Percentiles rank a stretch among this genome's conserved stretches.
phyloP scores from a whole-genome alignment of 306 rosid species.

The Purshia tridentata region DNA sequence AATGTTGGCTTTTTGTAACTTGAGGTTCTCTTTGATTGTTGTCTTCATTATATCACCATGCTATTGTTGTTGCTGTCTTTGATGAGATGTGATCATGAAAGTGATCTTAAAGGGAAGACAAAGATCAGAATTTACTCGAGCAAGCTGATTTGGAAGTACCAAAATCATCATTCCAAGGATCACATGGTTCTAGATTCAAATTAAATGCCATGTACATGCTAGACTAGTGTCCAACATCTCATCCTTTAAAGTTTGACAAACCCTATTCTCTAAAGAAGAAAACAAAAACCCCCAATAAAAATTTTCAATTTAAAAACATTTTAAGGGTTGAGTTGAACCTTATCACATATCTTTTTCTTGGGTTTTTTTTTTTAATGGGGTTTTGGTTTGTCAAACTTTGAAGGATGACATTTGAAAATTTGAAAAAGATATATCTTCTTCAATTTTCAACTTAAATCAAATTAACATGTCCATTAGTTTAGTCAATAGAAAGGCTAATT shows the following conservation, averaged over 20 bases:
- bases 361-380: too few relatives aligned
- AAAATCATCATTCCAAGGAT: background rate
- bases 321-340: too few relatives aligned
- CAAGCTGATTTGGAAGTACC: constrained; percentile 3
- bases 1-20: background rate
- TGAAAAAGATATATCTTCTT: too few relatives aligned
- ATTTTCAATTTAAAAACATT: too few relatives aligned
- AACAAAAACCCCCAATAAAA: too few relatives aligned
- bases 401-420: too few relatives aligned
- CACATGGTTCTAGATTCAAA: background rate
- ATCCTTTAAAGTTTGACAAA: background rate
- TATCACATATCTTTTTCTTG: too few relatives aligned
- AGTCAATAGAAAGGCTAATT: too few relatives aligned
- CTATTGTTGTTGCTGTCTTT: constrained; percentile 8
- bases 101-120: constrained; percentile 8
- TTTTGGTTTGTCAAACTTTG: too few relatives aligned
- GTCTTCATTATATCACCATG: background rate
- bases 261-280: background rate
- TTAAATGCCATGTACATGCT: background rate
- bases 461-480: too few relatives aligned
- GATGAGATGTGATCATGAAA: background rate
- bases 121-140: background rate
- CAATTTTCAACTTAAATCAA: too few relatives aligned
- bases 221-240: background rate
- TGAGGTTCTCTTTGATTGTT: background rate